phyloP scores from a whole-genome alignment of 345 rosid genomes.

The Eutrema japonicum region DNA sequence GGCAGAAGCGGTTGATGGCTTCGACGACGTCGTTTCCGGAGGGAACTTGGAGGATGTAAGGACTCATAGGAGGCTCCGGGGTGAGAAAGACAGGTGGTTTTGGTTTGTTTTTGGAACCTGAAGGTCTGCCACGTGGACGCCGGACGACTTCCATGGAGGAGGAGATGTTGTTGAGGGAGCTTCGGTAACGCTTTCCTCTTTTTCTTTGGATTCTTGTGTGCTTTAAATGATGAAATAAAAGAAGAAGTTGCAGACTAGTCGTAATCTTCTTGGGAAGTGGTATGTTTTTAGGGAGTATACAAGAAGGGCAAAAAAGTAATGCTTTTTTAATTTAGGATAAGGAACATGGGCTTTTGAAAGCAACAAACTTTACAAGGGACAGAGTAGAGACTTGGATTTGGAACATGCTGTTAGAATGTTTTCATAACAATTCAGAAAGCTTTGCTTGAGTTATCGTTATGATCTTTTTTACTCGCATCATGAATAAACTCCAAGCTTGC shows the following conservation, averaged over 20 bases:
- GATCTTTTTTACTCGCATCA: no score
- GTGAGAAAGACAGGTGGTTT: conserved; percentile 69
- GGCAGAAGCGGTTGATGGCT: conserved; percentile 66
- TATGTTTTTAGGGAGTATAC: not conserved
- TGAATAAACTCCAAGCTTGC: no score
- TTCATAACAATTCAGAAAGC: no score
- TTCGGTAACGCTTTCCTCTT: conserved; percentile 56
- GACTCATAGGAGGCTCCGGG: conserved; percentile 73
- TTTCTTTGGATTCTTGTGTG: not conserved
- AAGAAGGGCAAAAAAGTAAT: not conserved
- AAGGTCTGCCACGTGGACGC: conserved; percentile 86
- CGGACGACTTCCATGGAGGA: conserved; percentile 71
- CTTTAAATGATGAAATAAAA: conserved; percentile 2
- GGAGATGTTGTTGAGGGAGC: conserved; percentile 51
- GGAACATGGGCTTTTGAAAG: no score
- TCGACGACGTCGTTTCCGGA: conserved; percentile 78
- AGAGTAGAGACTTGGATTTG: not conserved
- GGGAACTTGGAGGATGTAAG: conserved; percentile 84
- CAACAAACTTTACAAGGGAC: not conserved
- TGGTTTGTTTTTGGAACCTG: conserved; percentile 89
- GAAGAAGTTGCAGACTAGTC: conserved; percentile 6
- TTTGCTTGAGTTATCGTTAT: no score
- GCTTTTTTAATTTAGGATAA: no score
- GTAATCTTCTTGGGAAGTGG: conserved; percentile 2
- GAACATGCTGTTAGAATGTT: not conserved